Percentiles rank a stretch among this genome's conserved stretches.
phyloP scores from a whole-genome alignment of 2,329 filamentous ascomycete genomes.

The Sporothrix pallida region DNA sequence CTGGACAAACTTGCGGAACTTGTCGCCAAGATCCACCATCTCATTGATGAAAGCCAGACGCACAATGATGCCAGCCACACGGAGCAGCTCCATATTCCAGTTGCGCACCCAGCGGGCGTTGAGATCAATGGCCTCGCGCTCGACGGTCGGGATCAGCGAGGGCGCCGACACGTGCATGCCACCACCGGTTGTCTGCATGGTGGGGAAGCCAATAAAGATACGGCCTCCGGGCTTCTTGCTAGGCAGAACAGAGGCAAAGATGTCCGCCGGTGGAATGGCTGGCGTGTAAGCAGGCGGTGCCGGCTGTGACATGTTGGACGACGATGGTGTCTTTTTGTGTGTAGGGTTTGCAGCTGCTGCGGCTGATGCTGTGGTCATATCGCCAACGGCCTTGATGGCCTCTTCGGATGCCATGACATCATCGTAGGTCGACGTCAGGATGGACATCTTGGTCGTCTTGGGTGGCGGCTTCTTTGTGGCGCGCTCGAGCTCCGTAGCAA shows the following conservation, averaged over 20 bases:
- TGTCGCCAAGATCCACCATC: conserved; percentile 75
- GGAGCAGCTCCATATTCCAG: conserved; percentile 94
- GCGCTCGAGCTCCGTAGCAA: conserved; percentile 86
- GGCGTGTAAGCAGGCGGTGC: conserved; percentile 53
- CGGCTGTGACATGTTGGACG: not conserved
- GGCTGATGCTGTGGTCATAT: not conserved
- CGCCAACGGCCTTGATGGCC: conserved; percentile 34
- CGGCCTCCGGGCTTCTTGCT: conserved; percentile 80
- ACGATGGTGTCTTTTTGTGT: not conserved
- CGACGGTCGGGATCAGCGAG: conserved; percentile 95
- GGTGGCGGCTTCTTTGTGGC: conserved; percentile 97
- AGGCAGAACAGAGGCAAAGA: conserved; percentile 89
- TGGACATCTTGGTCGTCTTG: conserved; percentile 81
- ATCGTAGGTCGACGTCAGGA: conserved; percentile 90
- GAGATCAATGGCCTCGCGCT: conserved; percentile 94
- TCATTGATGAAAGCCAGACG: conserved; percentile 87
- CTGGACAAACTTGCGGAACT: conserved; percentile 54
- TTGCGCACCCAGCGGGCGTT: conserved; percentile 93
- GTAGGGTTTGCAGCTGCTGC: not conserved
- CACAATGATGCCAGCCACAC: conserved; percentile 87
- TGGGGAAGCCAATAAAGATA: conserved; percentile 97
- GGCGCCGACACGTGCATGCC: conserved; percentile 94
- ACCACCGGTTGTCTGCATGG: conserved; percentile 92
- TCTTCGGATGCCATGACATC: conserved; percentile 70
- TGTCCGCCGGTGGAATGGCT: conserved; percentile 62